These are phyloP conservation scores for Cladosporium austrohemisphaericum DNA, from an alignment of 2,329 filamentous ascomycete genomes.

Conservation along the genomic window DNA sequence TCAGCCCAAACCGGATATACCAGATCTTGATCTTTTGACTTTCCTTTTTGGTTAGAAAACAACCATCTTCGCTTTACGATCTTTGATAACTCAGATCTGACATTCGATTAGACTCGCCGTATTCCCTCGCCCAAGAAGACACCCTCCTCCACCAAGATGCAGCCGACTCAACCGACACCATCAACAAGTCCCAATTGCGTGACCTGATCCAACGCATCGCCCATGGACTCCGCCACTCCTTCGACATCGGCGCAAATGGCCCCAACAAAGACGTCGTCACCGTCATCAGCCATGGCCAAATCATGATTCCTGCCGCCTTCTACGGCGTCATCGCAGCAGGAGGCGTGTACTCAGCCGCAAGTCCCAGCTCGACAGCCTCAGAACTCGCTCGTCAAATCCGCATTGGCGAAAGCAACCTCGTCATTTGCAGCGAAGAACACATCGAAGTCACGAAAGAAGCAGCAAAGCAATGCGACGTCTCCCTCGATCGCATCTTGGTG, in stretches of 20 bases:
- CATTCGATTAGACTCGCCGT: slow-evolving; percentile 21
- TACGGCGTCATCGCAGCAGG: slow-evolving; percentile 57
- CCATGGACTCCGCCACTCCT: slow-evolving; percentile 53
- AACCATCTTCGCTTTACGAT: slow-evolving; percentile 21
- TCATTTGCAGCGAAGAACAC: slow-evolving; percentile 49
- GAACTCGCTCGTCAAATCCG: slow-evolving; percentile 51
- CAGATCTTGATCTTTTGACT: slow-evolving; percentile 40
- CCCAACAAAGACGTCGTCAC: slow-evolving; percentile 53
- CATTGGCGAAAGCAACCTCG: slow-evolving; percentile 39
- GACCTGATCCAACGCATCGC: slow-evolving; percentile 51
- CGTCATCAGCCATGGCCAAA: slow-evolving; percentile 55
- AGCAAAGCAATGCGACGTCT: slow-evolving; percentile 49
- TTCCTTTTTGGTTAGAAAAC: slow-evolving; percentile 37
- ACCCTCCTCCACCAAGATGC: slow-evolving; percentile 57
- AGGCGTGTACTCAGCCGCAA: slow-evolving; percentile 57
- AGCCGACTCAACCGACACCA: slow-evolving; percentile 48
- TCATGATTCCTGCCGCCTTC: slow-evolving; percentile 52
- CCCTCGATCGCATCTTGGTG: slow-evolving; percentile 48
- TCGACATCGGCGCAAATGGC: slow-evolving; percentile 50
- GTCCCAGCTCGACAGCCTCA: slow-evolving; percentile 46
- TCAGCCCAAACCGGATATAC: slow-evolving; percentile 25
- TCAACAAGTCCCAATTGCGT: slow-evolving; percentile 53
- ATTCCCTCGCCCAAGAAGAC: slow-evolving; percentile 42
- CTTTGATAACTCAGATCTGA: background rate
- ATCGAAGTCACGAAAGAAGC: slow-evolving; percentile 46